Base-by-base conservation (phyloP, 2,329 filamentous ascomycete genomes). In the Blastomyces gilchristii region DNA sequence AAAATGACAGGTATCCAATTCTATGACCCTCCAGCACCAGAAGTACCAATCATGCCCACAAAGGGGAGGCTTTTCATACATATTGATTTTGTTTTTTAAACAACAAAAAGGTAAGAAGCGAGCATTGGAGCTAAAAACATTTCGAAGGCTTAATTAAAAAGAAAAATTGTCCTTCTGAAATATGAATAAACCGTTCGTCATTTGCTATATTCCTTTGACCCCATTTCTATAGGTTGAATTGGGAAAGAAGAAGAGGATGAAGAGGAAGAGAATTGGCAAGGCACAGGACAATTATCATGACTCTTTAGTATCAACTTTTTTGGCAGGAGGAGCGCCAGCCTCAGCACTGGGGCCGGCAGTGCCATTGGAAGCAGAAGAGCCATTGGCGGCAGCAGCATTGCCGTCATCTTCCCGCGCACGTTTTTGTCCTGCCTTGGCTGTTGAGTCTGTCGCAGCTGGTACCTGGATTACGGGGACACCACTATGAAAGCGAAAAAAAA, bases 291-390 rank as follows among this genome's bases (percentile, higher is more conserved):
- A 53, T 41, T 16, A 34, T 71, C 72, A 76, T 43, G 62, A 67
- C 67, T 77, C 74, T 71, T 79, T 79, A 61, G 71, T 68, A 68
- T 81, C 80, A 49, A 78, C 74, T 71, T 82, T 82, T 73, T 82
- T 82, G 31, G 75, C 69, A 25, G 77, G 75, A 63, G 72, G 74
- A 45, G 76, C 75, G n/a, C 71, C 73, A 22, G 37, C 75, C 18
- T 71, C 73, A 28, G 60, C 50, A 8, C 43, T 45, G 43, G 43
- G 1, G 16, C 31, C 34, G 22, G 41, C 71, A 74, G 57, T 66
- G 43, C 58, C 62, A 18, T 63, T 60, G 52, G 74, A 72, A 34
- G 63, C 60, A 34, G 50, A 28, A 53, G 28, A 12, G 12, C 28
- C 50, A 28, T 16, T 53, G n/a, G n/a, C 49, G 9, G n/a, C 8